Base-by-base conservation (phyloP, 352 stramenopile genomes). In the Phytopythium vexans region DNA sequence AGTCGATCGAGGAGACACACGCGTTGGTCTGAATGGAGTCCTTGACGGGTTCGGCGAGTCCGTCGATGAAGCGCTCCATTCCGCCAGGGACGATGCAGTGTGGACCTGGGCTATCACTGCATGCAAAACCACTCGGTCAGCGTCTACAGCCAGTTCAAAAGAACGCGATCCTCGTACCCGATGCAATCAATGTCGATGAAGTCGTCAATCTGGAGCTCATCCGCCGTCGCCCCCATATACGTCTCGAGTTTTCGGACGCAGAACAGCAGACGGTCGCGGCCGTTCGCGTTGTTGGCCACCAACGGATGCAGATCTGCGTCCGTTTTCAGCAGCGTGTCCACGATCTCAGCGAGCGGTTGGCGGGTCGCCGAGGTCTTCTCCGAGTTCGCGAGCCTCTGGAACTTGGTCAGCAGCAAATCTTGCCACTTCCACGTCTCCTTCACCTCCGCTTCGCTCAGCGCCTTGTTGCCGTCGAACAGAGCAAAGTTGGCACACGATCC, bases 1-100 rank as follows among this genome's bases (percentile, higher is more conserved):
- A 68, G 41, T 71, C 60, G 42, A 81, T 74, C 35, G 58, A 48
- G 16, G 51, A 35, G 16, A 69, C 64, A n/a, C 43, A 56, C 35
- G 61, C 54, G 56, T 72, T 70, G 3, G 60, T 72, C 34, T 62
- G 66, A 33, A 82, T 79, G 31, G 67, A 54, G n/a, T 72, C 60
- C 3, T 52, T 48, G 8, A 79, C 47, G 2, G 68, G 68, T 5
- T 65, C 54, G 0, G 62, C 58, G 1, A 86, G 55, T 32, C 68
- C 52, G 16, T 82, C 58, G 9, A 86, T 67, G 41, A 80, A 72
- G 35, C 73, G 72, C 43, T 86, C 67, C 72, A 88, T 84, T 15
- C 74, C 74, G 8, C 45, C 39, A 0, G 68, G 62, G 6, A 88
- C 68, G 16, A 88, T 72, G 54, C 70, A 79, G 51, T 88, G 77